Base-by-base conservation (phyloP, 176 grass and related monocot species). In the Cenchrus americanus region DNA sequence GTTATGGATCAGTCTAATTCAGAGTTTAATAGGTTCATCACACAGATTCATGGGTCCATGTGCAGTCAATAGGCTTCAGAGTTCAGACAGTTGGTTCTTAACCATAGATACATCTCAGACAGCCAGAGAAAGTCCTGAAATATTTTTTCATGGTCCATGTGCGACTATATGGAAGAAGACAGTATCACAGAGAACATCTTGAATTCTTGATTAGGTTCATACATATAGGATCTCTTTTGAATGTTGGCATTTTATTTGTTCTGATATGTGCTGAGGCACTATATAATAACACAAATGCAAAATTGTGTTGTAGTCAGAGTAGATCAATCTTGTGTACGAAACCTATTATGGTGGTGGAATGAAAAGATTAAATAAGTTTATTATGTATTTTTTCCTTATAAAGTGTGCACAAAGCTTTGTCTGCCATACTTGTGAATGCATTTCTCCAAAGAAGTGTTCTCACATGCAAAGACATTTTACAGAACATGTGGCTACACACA, bases 1-100 rank as follows among this genome's bases (percentile, higher is more conserved):
- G 96, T 32, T 98, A 98, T 57, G 89, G 75, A 55, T 82, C 84
- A 7, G 34, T 81, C 80, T 89, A 66, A 92, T 79, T 37, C n/a
- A 40, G 53, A 42, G 26, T 23, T 73, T 5, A 15, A 12, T 52
- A 79, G 73, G 59, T 62, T 86, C 63, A 71, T 86, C 63, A 79
- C 58, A 18, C 47, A 64, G 83, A 76, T 69, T 76, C 58, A 27
- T 27, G 66, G 61, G 67, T 83, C 64, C 51, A 73, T 83, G 84
- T 82, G 79, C 84, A 75, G 80, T 78, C 50, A 83, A 53, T 85
- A 72, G 23, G 59, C 74, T 74, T 74, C 26, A 79, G 34, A 37
- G 34, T 37, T 73, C 26, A 79, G 66, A 83, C 64, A 73, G 58
- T 64, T 22, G 83, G 50, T 78, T 81, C 44, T 86, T 89, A 37